phyloP scores from a whole-genome alignment of 2,329 filamentous ascomycete genomes.

The Didymella exigua region DNA sequence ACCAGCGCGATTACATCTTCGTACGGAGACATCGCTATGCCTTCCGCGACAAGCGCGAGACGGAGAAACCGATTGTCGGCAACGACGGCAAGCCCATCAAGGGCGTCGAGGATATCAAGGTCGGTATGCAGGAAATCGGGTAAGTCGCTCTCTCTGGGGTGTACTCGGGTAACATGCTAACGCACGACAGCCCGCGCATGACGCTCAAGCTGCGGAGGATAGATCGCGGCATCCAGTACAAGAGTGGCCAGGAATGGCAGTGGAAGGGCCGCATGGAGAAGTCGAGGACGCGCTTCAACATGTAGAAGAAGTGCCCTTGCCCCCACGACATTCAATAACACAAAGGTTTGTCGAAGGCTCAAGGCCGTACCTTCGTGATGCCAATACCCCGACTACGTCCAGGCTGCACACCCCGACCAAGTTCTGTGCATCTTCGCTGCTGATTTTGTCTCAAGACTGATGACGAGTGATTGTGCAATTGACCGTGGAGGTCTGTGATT shows the following conservation, averaged over 20 bases:
- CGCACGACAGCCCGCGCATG: slow-evolving; percentile 56
- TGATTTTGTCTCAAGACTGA: no score
- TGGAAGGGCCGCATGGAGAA: slow-evolving; percentile 98
- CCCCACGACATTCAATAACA: background rate
- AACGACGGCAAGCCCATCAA: slow-evolving; percentile 82
- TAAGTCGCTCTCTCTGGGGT: slow-evolving; percentile 1
- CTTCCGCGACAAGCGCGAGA: slow-evolving; percentile 84
- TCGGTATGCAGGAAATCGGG: slow-evolving; percentile 88
- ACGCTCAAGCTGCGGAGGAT: slow-evolving; percentile 88
- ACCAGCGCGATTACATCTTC: slow-evolving; percentile 96
- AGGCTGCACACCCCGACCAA: no score
- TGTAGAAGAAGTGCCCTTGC: slow-evolving; percentile 56
- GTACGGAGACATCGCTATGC: slow-evolving; percentile 88
- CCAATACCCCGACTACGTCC: no score
- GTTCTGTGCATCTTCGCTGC: background rate
- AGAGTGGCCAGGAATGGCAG: slow-evolving; percentile 84
- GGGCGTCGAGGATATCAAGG: slow-evolving; percentile 83
- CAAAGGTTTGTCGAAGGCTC: background rate
- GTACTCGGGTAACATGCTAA: background rate
- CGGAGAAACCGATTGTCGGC: slow-evolving; percentile 83
- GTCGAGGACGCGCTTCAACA: slow-evolving; percentile 87
- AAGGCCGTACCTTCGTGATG: background rate
- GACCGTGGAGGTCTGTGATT: background rate
- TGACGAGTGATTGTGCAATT: slow-evolving; percentile 1
- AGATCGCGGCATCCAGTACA: slow-evolving; percentile 83